Evolutionary conservation across 2,329 filamentous ascomycete species (phyloP).

Genomic region (Blastomyces silverae): DNA sequence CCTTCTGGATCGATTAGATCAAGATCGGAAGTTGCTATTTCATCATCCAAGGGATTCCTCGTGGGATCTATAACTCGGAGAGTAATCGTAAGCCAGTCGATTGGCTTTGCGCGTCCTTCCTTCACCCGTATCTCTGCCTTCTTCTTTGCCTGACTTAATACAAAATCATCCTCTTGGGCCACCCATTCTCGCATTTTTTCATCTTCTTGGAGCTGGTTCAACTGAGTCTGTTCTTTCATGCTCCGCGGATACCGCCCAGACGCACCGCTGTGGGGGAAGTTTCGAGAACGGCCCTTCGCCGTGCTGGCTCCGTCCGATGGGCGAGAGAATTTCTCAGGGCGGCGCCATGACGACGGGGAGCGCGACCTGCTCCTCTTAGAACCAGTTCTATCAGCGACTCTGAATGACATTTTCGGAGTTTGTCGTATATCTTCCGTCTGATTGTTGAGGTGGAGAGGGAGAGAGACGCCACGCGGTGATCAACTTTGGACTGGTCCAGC

Average conservation of each 20-base stretch:
- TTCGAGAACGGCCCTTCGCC: slow-evolving; percentile 23
- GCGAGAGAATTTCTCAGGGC: slow-evolving; percentile 34
- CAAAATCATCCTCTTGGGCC: slow-evolving; percentile 90
- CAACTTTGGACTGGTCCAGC: too few relatives aligned
- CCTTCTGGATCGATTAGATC: slow-evolving; percentile 71
- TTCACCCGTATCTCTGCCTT: slow-evolving; percentile 93
- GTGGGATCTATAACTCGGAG: slow-evolving; percentile 81
- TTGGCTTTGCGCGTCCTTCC: slow-evolving; percentile 81
- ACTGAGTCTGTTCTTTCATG: slow-evolving; percentile 40
- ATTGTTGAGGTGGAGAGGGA: not conserved
- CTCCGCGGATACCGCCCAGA: slow-evolving; percentile 22
- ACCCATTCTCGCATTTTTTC: slow-evolving; percentile 78
- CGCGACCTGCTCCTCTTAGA: slow-evolving; percentile 39
- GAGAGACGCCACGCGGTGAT: not conserved
- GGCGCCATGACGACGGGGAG: slow-evolving; percentile 38
- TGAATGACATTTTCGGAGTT: slow-evolving; percentile 29
- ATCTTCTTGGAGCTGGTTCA: slow-evolving; percentile 60
- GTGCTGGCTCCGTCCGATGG: slow-evolving; percentile 28
- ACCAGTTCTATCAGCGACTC: slow-evolving; percentile 30
- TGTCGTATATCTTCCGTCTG: not conserved
- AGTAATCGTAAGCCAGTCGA: slow-evolving; percentile 89
- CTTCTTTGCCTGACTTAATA: slow-evolving; percentile 94
- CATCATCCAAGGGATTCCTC: slow-evolving; percentile 72
- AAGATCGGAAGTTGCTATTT: slow-evolving; percentile 68
- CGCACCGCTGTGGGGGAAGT: slow-evolving; percentile 20